A percentile compares a stretch with the other conserved stretches of the same genome.
Evolutionary conservation across 306 rosid genomes (phyloP).

Genomic region (Cajanus cajan): DNA sequence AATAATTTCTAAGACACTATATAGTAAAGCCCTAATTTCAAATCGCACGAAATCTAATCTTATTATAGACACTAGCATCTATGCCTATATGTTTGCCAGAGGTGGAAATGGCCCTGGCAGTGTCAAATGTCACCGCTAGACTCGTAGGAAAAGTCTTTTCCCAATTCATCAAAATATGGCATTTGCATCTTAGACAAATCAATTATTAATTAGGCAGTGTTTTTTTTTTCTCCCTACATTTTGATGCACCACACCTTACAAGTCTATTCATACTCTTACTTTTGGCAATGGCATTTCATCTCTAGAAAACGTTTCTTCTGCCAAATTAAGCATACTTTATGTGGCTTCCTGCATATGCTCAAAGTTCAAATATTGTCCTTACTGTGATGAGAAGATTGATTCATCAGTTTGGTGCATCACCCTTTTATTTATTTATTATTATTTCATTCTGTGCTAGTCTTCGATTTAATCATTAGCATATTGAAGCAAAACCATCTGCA

Average conservation of each 20-base stretch:
- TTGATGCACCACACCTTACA: constrained; percentile 8
- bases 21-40: background rate
- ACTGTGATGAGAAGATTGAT: background rate
- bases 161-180: background rate
- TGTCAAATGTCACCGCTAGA: background rate
- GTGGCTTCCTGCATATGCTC: background rate
- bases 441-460: background rate
- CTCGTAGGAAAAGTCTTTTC: background rate
- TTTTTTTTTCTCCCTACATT: constrained; percentile 22
- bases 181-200: background rate
- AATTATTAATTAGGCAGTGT: background rate
- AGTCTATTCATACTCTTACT: background rate
- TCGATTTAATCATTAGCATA: constrained; percentile 6
- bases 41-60: background rate
- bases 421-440: background rate
- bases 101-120: background rate
- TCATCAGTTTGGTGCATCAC: background rate
- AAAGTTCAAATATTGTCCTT: background rate
- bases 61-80: background rate
- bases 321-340: background rate
- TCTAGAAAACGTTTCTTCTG: background rate
- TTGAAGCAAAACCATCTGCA: background rate
- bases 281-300: background rate
- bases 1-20: background rate
- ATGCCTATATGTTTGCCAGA: background rate